Evolutionary conservation across 352 stramenopile species (phyloP).

Genomic region (Globisporangium mamillatum): DNA sequence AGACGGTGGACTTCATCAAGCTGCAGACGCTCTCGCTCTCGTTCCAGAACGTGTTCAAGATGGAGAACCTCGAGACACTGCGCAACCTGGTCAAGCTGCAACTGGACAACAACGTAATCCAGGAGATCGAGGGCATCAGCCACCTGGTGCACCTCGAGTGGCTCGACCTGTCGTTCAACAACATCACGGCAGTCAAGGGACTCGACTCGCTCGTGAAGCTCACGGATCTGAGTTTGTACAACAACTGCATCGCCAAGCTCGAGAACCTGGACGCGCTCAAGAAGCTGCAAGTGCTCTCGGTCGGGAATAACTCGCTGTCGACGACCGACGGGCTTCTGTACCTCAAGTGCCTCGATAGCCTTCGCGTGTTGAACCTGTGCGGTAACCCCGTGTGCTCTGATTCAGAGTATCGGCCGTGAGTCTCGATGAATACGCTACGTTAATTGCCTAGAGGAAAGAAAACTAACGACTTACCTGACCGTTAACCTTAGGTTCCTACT

Average conservation of each 20-base stretch:
- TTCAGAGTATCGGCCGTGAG: slow-evolving; percentile 85
- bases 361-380: slow-evolving; percentile 90
- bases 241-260: slow-evolving; percentile 92
- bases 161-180: slow-evolving; percentile 95
- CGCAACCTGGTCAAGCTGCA: slow-evolving; percentile 88
- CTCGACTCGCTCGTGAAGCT: slow-evolving; percentile 89
- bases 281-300: slow-evolving; percentile 88
- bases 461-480: slow-evolving; percentile 18
- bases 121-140: slow-evolving; percentile 85
- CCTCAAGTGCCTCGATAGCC: slow-evolving; percentile 80
- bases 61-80: slow-evolving; percentile 93
- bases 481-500: slow-evolving; percentile 57
- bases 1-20: slow-evolving; percentile 72
- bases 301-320: slow-evolving; percentile 90
- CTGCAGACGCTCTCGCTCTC: slow-evolving; percentile 83
- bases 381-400: slow-evolving; percentile 92
- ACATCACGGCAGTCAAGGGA: slow-evolving; percentile 89
- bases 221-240: slow-evolving; percentile 92
- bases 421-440: not conserved
- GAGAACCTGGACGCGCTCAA: slow-evolving; percentile 89
- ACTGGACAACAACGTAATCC: slow-evolving; percentile 95
- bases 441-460: not conserved
- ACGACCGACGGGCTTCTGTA: slow-evolving; percentile 73
- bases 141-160: slow-evolving; percentile 88
- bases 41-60: slow-evolving; percentile 93